Evolutionary conservation across 2,329 filamentous ascomycete species (phyloP).

Genomic region (Cytospora schulzeri): DNA sequence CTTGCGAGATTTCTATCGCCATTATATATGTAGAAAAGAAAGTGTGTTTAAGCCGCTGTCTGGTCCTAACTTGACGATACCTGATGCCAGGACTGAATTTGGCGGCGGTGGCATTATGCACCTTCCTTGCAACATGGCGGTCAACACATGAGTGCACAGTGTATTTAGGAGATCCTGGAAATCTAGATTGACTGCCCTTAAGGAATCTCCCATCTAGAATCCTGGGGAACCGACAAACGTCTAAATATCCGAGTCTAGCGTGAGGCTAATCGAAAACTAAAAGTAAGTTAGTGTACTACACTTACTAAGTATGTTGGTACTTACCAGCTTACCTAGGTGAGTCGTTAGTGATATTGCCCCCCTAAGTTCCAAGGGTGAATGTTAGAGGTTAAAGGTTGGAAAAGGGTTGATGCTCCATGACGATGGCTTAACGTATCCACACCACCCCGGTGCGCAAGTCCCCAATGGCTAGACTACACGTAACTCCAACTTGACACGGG

Average conservation of each 20-base stretch:
- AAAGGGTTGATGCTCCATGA: not conserved
- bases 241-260: not conserved
- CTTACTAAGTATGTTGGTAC: too few species aligned
- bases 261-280: not conserved
- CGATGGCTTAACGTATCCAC: not conserved
- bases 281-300: too few species aligned
- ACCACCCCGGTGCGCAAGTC: conserved; percentile 11
- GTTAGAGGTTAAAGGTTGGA: not conserved
- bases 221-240: too few species aligned
- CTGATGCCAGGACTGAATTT: too few species aligned
- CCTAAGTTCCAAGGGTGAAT: too few species aligned
- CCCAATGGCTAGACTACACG: conserved; percentile 14
- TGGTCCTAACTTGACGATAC: not conserved
- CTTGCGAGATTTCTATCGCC: not conserved
- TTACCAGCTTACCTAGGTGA: too few species aligned
- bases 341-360: not conserved
- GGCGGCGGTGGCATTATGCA: not conserved
- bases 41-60: not conserved
- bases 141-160: not conserved
- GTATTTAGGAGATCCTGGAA: not conserved
- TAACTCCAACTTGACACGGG: conserved; percentile 22
- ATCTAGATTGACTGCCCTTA: not conserved
- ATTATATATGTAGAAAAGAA: not conserved
- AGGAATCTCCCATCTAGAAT: too few species aligned
- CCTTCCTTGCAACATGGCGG: not conserved